Conservation (phyloP, 306 rosid species). For the Vigna unguiculata region DNA sequence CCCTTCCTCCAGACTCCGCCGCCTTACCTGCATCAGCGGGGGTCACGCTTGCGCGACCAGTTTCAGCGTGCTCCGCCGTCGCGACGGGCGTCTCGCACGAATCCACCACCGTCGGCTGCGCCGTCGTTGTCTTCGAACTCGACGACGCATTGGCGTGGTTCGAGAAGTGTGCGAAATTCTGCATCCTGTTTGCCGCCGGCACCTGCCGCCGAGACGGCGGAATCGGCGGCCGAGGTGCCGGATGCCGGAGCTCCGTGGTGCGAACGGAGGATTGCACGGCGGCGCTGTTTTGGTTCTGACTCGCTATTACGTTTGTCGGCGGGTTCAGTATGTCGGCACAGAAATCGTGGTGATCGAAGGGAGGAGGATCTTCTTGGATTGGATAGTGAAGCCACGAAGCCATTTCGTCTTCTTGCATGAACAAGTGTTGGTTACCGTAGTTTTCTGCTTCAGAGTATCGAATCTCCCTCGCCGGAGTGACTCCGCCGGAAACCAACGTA, state of each 20-base stretch:
- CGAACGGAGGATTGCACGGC: conserved; percentile 9
- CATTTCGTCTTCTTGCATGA: conserved; percentile 86
- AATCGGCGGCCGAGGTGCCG: conserved; percentile 53
- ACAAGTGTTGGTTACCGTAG: conserved; percentile 50
- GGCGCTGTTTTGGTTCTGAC: conserved; percentile 8
- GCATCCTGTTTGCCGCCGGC: conserved; percentile 35
- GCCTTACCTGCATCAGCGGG: conserved; percentile 43
- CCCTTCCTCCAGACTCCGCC: conserved; percentile 41
- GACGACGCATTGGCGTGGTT: conserved; percentile 48
- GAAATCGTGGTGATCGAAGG: conserved; percentile 57
- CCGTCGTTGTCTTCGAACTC: conserved; percentile 46
- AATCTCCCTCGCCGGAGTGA: conserved; percentile 46
- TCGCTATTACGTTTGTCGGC: background rate
- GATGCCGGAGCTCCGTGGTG: conserved; percentile 29
- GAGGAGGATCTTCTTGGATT: conserved; percentile 61
- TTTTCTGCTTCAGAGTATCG: conserved; percentile 39
- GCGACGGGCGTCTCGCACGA: conserved; percentile 61
- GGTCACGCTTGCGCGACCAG: conserved; percentile 31
- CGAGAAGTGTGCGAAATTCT: conserved; percentile 53
- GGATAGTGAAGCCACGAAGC: conserved; percentile 75
- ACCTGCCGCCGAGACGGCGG: conserved; percentile 48
- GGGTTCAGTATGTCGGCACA: conserved; percentile 57
- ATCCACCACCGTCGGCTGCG: conserved; percentile 54
- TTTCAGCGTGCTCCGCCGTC: conserved; percentile 25
- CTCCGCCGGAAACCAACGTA: background rate